phyloP scores from a whole-genome alignment of 2,329 filamentous ascomycete species.

The Chalaropsis thielavioides region DNA sequence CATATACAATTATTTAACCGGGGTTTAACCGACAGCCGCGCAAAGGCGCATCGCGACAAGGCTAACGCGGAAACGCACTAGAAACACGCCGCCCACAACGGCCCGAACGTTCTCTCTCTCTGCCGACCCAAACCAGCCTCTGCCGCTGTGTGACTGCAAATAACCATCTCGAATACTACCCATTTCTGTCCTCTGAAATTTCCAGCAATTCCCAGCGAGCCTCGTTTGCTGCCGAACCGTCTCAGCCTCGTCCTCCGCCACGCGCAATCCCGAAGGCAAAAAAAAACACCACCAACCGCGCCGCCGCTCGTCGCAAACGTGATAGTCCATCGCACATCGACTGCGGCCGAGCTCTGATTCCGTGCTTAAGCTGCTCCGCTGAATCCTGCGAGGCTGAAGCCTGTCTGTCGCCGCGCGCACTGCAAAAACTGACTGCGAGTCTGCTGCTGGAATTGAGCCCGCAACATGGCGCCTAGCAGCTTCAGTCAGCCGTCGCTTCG shows the following conservation, averaged over 20 bases:
- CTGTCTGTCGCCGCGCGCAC: not conserved
- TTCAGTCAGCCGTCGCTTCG: slow-evolving; percentile 6
- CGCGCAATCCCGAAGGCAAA: too few species aligned
- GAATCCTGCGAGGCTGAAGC: not conserved
- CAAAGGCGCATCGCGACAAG: slow-evolving; percentile 1
- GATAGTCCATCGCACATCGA: not conserved
- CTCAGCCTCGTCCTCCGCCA: too few species aligned
- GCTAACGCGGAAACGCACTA: not conserved
- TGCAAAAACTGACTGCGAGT: not conserved
- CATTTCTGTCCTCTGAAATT: not conserved
- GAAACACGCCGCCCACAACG: not conserved
- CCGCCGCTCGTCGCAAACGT: not conserved
- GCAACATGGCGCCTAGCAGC: slow-evolving; percentile 7
- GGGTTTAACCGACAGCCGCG: not conserved
- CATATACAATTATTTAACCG: not conserved
- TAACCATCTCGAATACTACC: not conserved
- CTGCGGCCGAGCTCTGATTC: not conserved
- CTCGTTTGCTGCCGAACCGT: too few species aligned
- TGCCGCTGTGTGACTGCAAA: not conserved
- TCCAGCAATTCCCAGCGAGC: too few species aligned
- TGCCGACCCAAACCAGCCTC: not conserved
- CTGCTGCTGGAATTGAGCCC: not conserved
- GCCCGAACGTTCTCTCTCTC: not conserved
- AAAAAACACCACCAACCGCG: too few species aligned
- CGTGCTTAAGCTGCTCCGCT: not conserved